Evolutionary conservation across 192 early-diverging fungal species (phyloP).

Genomic region (Irineochytrium annulatum): DNA sequence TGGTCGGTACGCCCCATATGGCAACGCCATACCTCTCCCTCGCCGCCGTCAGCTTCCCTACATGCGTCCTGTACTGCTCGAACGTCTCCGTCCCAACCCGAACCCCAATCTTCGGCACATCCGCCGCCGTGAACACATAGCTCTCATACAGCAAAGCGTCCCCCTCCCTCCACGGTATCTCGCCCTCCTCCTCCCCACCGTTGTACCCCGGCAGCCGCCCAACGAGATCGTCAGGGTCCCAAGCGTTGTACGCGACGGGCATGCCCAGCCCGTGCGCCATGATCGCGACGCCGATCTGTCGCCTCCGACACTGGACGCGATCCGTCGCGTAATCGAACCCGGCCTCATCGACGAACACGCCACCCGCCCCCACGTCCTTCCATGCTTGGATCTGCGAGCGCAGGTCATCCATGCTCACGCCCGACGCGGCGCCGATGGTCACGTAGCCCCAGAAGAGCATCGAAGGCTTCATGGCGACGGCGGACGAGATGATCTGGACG

Average conservation of each 20-base stretch:
- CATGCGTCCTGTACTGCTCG: background rate
- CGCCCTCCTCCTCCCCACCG: background rate
- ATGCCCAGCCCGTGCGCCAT: background rate
- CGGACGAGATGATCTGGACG: background rate
- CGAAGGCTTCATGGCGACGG: background rate
- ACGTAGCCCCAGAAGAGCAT: background rate
- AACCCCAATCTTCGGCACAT: background rate
- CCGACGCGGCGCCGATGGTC: background rate
- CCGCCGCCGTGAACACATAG: background rate
- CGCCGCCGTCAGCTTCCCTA: background rate
- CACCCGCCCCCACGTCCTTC: background rate
- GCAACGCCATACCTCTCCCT: background rate
- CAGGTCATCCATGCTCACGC: background rate
- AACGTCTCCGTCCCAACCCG: background rate
- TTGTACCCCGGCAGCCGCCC: background rate
- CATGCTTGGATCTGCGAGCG: background rate
- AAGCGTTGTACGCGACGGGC: background rate
- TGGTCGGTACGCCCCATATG: background rate
- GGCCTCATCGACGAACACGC: slow-evolving; percentile 1
- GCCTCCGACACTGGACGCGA: background rate
- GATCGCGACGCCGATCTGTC: background rate
- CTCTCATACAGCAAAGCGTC: background rate
- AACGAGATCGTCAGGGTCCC: background rate
- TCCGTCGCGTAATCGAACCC: background rate
- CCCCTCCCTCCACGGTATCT: background rate